Evolutionary conservation across 2,329 filamentous ascomycete species (phyloP).

Genomic region (Onygenales sp.): DNA sequence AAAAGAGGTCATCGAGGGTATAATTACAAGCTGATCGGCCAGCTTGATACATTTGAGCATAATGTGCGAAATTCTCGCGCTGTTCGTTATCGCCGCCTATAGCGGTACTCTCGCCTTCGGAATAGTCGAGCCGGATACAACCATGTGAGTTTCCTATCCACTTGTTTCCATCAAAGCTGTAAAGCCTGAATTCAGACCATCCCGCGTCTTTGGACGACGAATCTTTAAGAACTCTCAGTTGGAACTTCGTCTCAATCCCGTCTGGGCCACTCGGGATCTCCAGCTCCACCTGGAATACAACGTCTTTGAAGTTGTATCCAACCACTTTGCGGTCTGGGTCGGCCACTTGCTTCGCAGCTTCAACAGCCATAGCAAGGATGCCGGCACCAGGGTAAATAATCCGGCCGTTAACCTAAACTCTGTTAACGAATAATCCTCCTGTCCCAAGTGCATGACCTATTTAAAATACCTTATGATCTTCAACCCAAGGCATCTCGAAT

Average conservation of each 20-base stretch:
- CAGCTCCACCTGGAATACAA: not conserved
- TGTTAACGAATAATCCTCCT: not conserved
- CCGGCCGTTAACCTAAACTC: slow-evolving; percentile 8
- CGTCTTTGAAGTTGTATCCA: slow-evolving; percentile 4
- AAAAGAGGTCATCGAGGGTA: not conserved
- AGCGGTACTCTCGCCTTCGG: not conserved
- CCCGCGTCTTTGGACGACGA: not conserved
- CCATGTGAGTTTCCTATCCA: not conserved
- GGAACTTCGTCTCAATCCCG: not conserved
- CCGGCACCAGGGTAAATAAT: slow-evolving; percentile 19
- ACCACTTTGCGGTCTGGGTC: slow-evolving; percentile 6
- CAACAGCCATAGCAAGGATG: slow-evolving; percentile 16
- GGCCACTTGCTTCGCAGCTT: slow-evolving; percentile 14
- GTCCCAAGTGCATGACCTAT: no score
- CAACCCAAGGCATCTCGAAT: slow-evolving; percentile 31
- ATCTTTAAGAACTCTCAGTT: not conserved
- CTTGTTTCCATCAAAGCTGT: not conserved
- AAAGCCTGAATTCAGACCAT: not conserved
- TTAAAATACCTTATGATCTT: slow-evolving; percentile 33
- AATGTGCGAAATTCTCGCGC: not conserved
- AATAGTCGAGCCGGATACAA: not conserved
- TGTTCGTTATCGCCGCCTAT: not conserved
- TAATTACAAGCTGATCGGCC: not conserved
- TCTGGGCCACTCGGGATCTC: not conserved
- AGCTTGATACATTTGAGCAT: not conserved